Evolutionary conservation across 1,284 basidiomycete species (phyloP), one percentile per base, ranked within the genome.

Genomic region (Cryptococcus sp.): DNA sequence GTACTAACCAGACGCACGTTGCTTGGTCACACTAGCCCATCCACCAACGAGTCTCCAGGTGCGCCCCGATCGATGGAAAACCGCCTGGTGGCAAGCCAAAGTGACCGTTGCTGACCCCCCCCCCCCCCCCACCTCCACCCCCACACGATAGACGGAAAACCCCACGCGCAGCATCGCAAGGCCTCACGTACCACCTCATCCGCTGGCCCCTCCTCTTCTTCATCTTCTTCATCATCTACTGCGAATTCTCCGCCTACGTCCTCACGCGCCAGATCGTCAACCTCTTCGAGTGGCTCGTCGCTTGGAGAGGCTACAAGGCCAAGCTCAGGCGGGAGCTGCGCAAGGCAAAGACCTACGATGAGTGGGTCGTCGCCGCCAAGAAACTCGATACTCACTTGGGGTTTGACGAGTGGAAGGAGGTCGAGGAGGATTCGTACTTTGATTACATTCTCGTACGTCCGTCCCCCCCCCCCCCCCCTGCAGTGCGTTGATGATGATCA

Each of bases 231-330:
- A 84, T 95, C 76, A 97, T 98, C 63, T 81, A 85, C 35, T 80
- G 84, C 33, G 89, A 98, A 75, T 98, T 98, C 70, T 80, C 89
- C 15, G 78, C 89, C 35, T 93, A 98, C 71, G 84, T 98, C 42
- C 63, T 89, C 24, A 90, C 92, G 47, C 82, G 95, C 39, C 94
- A 98, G 74, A 72, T 94, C 16, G 95, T 97, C 42, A 94, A 94
- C 69, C 82, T 89, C n/a, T 89, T 92, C 69, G 92, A 96, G 77
- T 94, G 87, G 84, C 73, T 92, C 46, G 84, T 88, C 23, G 89
- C 90, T 52, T 97, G 92, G 92, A 80, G 90, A 55, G 94, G 95
- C 6, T 80, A 84, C 56, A 93, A 92, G 70, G 90, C 90, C 4
- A 74, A 81, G 18, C 78, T 95, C 11, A 80, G 94, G 59, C 84